Base-by-base conservation (phyloP, 1,139 yeast genomes). In the Candida sanyaensis region DNA sequence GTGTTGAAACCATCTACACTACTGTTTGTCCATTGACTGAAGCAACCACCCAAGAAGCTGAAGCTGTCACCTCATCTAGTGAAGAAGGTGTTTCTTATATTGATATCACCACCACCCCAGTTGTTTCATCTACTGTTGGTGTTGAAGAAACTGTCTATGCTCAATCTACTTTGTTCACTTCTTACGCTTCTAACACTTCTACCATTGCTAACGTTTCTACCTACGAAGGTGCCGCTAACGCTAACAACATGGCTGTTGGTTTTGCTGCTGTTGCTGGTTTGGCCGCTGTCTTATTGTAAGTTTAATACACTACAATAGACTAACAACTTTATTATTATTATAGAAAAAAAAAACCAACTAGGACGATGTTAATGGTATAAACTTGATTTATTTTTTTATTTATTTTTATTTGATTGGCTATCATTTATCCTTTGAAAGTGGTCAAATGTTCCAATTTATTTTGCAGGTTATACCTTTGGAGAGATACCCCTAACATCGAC, bases 241-340 rank as follows among this genome's bases (percentile, higher is more conserved):
- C 56, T 52, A 60, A 62, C 52, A 59, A 62, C 51, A 58, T 58
- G 49, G 64, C 62, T 48, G 63, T 61, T 43, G 79, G 78, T 52
- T 65, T 65, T 46, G 78, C 68, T 51, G 78, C 78, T 62, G 47
- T 71, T 49, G 80, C 73, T 52, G 79, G 75, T 63, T 54, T 73
- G 47, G 78, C 73, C 54, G 78, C 75, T 54, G 61, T 66, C 56
- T 69, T 75, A 61, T 63, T 73, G 59, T 74, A 70, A 66, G 44
- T 37, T 34, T 44, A 36, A 39, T 28, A 31, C 12, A n/a, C 9
- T 26, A 26, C 29, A 36, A 36, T 36, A 36, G 29, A 24, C 39
- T 24, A 24, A n/a, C 13, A 24, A 5, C n/a, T 11, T 13, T 12
- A 24, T 13, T 12, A 36, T 23, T 26, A 26, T 26, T n/a, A n/a